These are phyloP conservation scores for Penicillium manginii DNA, from an alignment of 495 filamentous ascomycete species.

Conservation along the genomic window DNA sequence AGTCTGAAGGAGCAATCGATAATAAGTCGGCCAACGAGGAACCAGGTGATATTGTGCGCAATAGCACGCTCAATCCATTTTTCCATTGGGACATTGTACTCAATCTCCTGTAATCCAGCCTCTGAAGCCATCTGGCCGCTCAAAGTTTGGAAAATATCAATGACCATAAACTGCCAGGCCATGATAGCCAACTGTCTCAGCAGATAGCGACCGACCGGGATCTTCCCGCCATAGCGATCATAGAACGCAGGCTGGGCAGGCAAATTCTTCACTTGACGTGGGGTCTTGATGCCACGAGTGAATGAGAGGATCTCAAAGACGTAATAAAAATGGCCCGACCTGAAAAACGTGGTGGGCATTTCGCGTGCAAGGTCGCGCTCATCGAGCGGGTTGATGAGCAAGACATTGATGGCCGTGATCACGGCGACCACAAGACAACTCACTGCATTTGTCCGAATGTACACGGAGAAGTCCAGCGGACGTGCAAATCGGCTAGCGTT, in stretches of 20 bases:
- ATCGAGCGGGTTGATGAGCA: constrained; percentile 24
- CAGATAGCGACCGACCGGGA: constrained; percentile 14
- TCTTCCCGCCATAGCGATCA: not conserved
- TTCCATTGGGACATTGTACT: constrained; percentile 10
- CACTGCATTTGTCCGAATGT: not conserved
- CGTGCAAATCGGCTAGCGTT: constrained; percentile 6
- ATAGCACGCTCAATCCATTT: constrained; percentile 14
- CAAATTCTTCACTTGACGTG: constrained; percentile 23
- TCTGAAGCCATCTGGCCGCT: not conserved
- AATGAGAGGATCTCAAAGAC: not conserved
- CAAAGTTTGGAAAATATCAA: constrained; percentile 13
- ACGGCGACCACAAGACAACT: constrained; percentile 1
- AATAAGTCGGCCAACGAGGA: constrained; percentile 15
- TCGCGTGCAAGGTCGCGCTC: constrained; percentile 13
- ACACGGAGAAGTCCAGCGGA: not conserved
- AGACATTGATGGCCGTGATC: constrained; percentile 9
- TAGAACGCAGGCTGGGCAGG: constrained; percentile 22
- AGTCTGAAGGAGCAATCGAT: constrained; percentile 21
- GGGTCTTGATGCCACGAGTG: constrained; percentile 15
- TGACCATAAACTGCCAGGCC: constrained; percentile 23
- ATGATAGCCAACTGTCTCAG: constrained; percentile 20
- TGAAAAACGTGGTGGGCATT: constrained; percentile 6
- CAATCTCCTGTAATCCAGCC: not conserved
- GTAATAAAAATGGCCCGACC: constrained; percentile 1
- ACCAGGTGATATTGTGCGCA: constrained; percentile 13